These are phyloP conservation scores for Cardamine resedifolia DNA, from an alignment of 345 rosid genomes.

Conservation along the genomic window DNA sequence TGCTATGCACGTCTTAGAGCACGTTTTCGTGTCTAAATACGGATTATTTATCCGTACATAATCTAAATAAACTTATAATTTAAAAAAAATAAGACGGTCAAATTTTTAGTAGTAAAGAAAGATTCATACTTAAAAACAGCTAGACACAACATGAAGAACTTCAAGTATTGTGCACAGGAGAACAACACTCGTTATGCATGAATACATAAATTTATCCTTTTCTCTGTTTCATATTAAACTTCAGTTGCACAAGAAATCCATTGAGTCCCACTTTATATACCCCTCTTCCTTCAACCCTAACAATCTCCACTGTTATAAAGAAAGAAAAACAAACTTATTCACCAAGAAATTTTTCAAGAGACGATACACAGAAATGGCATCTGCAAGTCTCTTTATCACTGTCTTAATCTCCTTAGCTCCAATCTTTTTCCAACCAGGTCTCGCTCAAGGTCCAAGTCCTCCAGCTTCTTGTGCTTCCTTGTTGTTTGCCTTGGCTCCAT, in stretches of 20 bases:
- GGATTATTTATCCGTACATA: slow-evolving; percentile 11
- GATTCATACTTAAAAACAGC: neutral
- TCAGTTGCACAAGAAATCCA: slow-evolving; percentile 20
- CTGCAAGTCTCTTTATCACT: slow-evolving; percentile 30
- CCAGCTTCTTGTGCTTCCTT: slow-evolving; percentile 53
- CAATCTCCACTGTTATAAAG: neutral
- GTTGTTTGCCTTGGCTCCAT: slow-evolving; percentile 54
- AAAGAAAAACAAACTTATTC: slow-evolving; percentile 33
- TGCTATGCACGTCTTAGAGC: slow-evolving; percentile 38
- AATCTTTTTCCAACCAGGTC: slow-evolving; percentile 22
- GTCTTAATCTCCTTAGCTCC: slow-evolving; percentile 38
- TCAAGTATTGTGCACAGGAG: slow-evolving; percentile 31
- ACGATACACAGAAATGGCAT: no score
- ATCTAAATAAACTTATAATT: neutral
- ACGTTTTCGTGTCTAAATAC: slow-evolving; percentile 26
- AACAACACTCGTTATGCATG: slow-evolving; percentile 54
- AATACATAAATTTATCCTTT: neutral
- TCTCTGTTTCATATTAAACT: neutral
- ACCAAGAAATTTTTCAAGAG: no score
- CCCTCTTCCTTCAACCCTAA: neutral
- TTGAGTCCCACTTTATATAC: slow-evolving; percentile 42
- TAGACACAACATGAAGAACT: slow-evolving; percentile 32
- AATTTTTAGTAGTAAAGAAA: neutral
- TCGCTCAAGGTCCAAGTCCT: slow-evolving; percentile 53
- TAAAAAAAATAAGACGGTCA: neutral